Evolutionary conservation across 306 rosid species (phyloP).

Genomic region (Fragaria vesca): DNA sequence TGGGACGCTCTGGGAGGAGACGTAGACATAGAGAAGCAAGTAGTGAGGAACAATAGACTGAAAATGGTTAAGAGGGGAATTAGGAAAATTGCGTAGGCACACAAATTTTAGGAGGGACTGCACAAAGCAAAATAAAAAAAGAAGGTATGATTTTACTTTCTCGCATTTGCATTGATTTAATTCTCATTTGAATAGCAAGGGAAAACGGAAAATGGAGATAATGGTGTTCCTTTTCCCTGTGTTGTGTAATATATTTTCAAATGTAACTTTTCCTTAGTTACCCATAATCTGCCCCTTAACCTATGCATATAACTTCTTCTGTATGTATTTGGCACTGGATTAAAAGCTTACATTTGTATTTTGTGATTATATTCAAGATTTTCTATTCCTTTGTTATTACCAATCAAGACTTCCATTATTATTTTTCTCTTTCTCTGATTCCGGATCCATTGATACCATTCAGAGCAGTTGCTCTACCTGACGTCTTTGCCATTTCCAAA

Average conservation of each 20-base stretch:
- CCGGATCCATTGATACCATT: not conserved
- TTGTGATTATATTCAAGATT: constrained; percentile 1
- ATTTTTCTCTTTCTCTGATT: not conserved
- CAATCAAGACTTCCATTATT: not conserved
- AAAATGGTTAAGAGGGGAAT: constrained; percentile 12
- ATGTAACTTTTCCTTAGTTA: constrained; percentile 36
- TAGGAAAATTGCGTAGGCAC: constrained; percentile 26
- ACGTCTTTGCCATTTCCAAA: not conserved
- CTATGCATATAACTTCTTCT: constrained; percentile 6
- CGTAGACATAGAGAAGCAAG: constrained; percentile 63
- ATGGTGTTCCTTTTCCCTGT: constrained; percentile 37
- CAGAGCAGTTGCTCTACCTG: not conserved
- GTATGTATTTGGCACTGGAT: not conserved
- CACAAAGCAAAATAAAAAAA: constrained; percentile 32
- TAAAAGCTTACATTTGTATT: constrained; percentile 1
- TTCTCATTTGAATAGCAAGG: constrained; percentile 26
- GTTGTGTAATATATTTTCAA: constrained; percentile 26
- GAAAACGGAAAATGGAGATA: constrained; percentile 37
- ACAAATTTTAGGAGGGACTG: constrained; percentile 40
- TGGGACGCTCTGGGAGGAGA: constrained; percentile 83
- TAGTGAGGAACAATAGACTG: constrained; percentile 24
- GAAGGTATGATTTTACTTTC: constrained; percentile 38
- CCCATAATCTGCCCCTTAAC: constrained; percentile 36
- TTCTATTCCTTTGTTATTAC: not conserved
- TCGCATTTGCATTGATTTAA: constrained; percentile 46